Evolutionary conservation across 352 stramenopile genomes (phyloP), one percentile per base, ranked within the genome.

Genomic region (Globisporangium orthogonon): DNA sequence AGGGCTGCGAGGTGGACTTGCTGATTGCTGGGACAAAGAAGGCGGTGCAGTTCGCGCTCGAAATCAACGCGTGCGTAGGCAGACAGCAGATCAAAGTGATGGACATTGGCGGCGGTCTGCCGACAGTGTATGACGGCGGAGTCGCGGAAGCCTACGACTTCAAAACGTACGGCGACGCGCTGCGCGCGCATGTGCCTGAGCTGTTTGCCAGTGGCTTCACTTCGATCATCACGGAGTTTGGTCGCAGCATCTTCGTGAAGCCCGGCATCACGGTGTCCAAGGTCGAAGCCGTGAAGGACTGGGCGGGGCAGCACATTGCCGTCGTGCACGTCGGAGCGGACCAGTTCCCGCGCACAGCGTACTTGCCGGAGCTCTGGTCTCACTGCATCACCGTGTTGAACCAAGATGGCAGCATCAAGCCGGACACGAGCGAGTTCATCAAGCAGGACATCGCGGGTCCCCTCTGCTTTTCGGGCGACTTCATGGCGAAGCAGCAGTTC

Each of bases 141-240:
- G 67, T 67, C 10, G 41, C 68, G 1, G 81, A 87, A 52, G 80
- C 86, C 0, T 83, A 93, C 47, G 74, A 81, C 49, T 97, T 97
- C 53, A 58, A 75, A 2, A 74, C 87, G 31, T 98, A 98, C 68
- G 76, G 80, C 10, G 66, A 74, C 37, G 67, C 67, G 0, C 63
- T 98, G 17, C 73, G 69, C n/a, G 47, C 67, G 3, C 67, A 77
- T 23, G 86, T 89, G 15, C 91, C 88, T 0, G 75, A 91, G 58
- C 69, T 98, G 10, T 97, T 96, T 53, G 76, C 78, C n/a, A 86
- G 73, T 30, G 73, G 73, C 0, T 89, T 86, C 58, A 67, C 72
- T 33, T 75, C 66, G 28, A 89, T 98, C 53, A 86, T 98, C 58
- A 98, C 92, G 15, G 92, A 98, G 70, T 98, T 98, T 47, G 92